These are phyloP conservation scores for Trichoderma virens DNA, from an alignment of 495 filamentous ascomycete species.

Conservation along the genomic window DNA sequence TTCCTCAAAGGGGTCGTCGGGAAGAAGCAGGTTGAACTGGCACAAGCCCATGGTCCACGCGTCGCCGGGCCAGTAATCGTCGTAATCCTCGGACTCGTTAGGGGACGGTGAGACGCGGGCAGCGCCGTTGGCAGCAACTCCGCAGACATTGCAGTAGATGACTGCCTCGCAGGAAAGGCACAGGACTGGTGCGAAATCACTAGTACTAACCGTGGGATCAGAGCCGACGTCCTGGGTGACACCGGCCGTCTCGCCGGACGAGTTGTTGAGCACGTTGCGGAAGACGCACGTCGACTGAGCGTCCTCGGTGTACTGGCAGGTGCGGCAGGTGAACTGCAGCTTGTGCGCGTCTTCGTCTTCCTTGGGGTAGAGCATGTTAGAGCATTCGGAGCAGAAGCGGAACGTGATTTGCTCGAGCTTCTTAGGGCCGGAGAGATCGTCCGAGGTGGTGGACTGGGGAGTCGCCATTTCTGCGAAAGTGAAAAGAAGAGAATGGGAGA, in stretches of 20 bases:
- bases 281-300: slow-evolving; percentile 84
- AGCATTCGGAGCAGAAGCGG: slow-evolving; percentile 95
- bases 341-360: slow-evolving; percentile 61
- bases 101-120: background rate
- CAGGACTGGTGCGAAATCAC: slow-evolving; percentile 22
- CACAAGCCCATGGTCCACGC: background rate
- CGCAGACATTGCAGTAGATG: slow-evolving; percentile 30
- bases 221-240: slow-evolving; percentile 93
- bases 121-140: slow-evolving; percentile 16
- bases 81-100: background rate
- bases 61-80: too few relatives aligned
- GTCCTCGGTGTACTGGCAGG: slow-evolving; percentile 80
- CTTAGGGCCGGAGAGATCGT: slow-evolving; percentile 41
- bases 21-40: background rate
- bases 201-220: slow-evolving; percentile 90
- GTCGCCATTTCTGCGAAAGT: slow-evolving; percentile 45
- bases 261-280: slow-evolving; percentile 81
- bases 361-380: slow-evolving; percentile 95
- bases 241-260: slow-evolving; percentile 89
- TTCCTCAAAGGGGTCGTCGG: slow-evolving; percentile 11
- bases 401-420: slow-evolving; percentile 77
- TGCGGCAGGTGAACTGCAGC: slow-evolving; percentile 64
- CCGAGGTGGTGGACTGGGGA: slow-evolving; percentile 45
- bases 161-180: slow-evolving; percentile 22
- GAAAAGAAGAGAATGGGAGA: background rate